Conservation (phyloP, 2,329 filamentous ascomycete genomes). For the Xylaria sp. region DNA sequence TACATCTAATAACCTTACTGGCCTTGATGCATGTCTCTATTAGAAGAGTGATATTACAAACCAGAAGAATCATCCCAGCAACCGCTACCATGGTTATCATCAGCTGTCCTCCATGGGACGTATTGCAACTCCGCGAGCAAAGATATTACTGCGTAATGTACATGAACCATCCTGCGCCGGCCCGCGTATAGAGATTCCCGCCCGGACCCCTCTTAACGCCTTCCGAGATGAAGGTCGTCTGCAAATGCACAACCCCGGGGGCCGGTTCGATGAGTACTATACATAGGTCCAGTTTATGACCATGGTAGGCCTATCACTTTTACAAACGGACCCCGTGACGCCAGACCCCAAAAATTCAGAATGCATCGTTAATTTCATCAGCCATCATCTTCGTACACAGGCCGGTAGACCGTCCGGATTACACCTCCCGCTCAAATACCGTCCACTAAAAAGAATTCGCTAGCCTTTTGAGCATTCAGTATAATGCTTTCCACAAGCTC, state of each 20-base stretch:
- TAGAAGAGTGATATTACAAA: conserved; percentile 2
- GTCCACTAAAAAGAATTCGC: conserved; percentile 36
- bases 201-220: background rate
- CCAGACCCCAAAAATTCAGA: conserved; percentile 28
- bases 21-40: conserved; percentile 4
- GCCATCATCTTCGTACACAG: conserved; percentile 19
- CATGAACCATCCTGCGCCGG: background rate
- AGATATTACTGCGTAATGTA: conserved; percentile 14
- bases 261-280: conserved; percentile 4
- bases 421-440: background rate
- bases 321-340: conserved; percentile 12
- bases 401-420: no score
- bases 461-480: conserved; percentile 49
- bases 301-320: conserved; percentile 11
- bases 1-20: background rate
- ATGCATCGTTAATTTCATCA: conserved; percentile 29
- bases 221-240: conserved; percentile 1
- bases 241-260: background rate
- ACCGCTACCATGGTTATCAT: conserved; percentile 2
- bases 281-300: conserved; percentile 4
- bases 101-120: background rate
- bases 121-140: conserved; percentile 9
- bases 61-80: conserved; percentile 9
- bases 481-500: conserved; percentile 51
- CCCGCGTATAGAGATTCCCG: background rate